Evolutionary conservation across 495 filamentous ascomycete species (phyloP).

Genomic region (Penicillium goetzii): DNA sequence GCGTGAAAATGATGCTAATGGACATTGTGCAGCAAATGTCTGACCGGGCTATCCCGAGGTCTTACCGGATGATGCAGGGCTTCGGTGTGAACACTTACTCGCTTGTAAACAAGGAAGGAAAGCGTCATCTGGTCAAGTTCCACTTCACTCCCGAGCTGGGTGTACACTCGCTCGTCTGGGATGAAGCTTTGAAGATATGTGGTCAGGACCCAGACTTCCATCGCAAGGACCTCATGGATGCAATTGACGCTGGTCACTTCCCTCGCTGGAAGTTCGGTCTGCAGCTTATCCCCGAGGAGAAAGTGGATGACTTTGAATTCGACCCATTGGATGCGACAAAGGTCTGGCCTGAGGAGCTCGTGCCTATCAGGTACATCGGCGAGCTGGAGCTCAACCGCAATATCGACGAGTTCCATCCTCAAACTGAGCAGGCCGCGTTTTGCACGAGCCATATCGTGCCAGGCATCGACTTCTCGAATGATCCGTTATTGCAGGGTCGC

Average conservation of each 20-base stretch:
- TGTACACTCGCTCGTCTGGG: slow-evolving; percentile 85
- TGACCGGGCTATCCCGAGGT: slow-evolving; percentile 79
- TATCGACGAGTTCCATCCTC: slow-evolving; percentile 82
- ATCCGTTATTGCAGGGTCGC: slow-evolving; percentile 79
- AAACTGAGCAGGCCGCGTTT: slow-evolving; percentile 82
- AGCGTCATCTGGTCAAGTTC: slow-evolving; percentile 83
- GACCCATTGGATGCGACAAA: slow-evolving; percentile 94
- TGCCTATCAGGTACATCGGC: slow-evolving; percentile 81
- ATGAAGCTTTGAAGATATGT: slow-evolving; percentile 80
- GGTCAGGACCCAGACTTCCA: slow-evolving; percentile 91
- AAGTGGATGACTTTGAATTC: slow-evolving; percentile 83
- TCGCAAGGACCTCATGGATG: slow-evolving; percentile 77
- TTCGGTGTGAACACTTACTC: slow-evolving; percentile 88
- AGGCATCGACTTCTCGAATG: slow-evolving; percentile 85
- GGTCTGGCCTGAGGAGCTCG: slow-evolving; percentile 82
- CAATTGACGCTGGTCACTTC: slow-evolving; percentile 71
- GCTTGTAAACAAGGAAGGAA: slow-evolving; percentile 69
- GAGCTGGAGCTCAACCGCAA: slow-evolving; percentile 83
- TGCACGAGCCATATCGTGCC: slow-evolving; percentile 85
- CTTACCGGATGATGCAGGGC: slow-evolving; percentile 87
- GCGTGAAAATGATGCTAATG: slow-evolving; percentile 11
- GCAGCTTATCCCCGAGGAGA: slow-evolving; percentile 71
- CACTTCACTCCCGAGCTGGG: slow-evolving; percentile 76
- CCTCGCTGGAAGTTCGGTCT: slow-evolving; percentile 85
- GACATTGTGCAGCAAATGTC: slow-evolving; percentile 60